Base-by-base conservation (phyloP, 331 rosid species). In the Acacia concinna region DNA sequence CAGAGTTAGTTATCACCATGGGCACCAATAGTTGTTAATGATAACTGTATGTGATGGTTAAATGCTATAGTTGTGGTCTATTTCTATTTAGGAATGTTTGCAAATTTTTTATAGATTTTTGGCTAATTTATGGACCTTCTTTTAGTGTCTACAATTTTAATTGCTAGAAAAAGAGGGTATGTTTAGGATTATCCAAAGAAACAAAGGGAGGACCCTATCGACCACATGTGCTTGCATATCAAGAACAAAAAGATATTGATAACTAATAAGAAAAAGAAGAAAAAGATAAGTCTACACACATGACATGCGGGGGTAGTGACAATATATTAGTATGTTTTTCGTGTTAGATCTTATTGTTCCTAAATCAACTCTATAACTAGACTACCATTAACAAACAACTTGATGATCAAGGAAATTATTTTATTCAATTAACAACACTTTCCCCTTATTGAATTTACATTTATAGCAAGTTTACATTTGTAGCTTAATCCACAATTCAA, bases 261-360 rank as follows among this genome's bases (percentile, higher is more conserved):
- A 74, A 74, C 38, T 23, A 44, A 77, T 21, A 60, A n/a, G n/a
- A n/a, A n/a, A n/a, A n/a, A n/a, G n/a, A n/a, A 59, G 77, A 77
- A 75, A 37, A 72, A 75, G 74, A 77, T 80, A 82, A 57, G 49
- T 67, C 81, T 78, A 69, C 78, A 91, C 94, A 88, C 92, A 84
- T 91, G 91, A 85, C 72, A 77, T 70, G 88, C 71, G n/a, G 69
- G 86, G 64, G 44, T 21, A 28, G 31, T 56, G 31, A 56, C 32
- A 57, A 74, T 71, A 59, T 44, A 78, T 86, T 68, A 49, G 59
- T 75, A 23, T 84, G 82, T 62, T 77, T 74, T 68, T 68, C 31
- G 74, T 67, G 80, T 44, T 82, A n/a, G 71, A 75, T 79, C 81
- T 73, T 82, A 75, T 68, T 82, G 82, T 68, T 82, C 70, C 78